Evolutionary conservation across 1,284 basidiomycete species (phyloP).

Genomic region (Cutaneotrichosporon dermatis): DNA sequence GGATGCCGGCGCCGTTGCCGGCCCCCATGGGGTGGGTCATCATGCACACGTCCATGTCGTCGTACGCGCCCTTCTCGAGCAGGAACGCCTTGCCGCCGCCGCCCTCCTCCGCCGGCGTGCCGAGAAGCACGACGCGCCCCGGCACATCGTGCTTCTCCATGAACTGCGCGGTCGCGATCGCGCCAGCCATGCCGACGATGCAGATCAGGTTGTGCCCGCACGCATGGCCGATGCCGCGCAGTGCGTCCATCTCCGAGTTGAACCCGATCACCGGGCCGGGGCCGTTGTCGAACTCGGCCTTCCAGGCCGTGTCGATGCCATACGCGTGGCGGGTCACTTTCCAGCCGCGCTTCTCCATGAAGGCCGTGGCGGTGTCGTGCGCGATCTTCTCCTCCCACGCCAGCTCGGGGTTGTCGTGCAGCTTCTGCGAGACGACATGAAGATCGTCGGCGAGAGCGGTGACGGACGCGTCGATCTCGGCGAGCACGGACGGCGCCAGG

Average conservation of each 20-base stretch:
- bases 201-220: constrained; percentile 58
- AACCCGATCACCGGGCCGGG: constrained; percentile 26
- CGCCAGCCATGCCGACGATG: constrained; percentile 41
- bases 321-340: constrained; percentile 57
- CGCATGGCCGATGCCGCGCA: constrained; percentile 34
- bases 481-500: constrained; percentile 2
- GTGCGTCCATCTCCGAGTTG: constrained; percentile 28
- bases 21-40: constrained; percentile 5
- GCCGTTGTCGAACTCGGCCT: constrained; percentile 23
- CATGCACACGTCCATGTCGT: constrained; percentile 24
- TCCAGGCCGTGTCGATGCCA: constrained; percentile 52
- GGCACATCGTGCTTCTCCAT: constrained; percentile 54
- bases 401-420: constrained; percentile 30
- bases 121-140: constrained; percentile 71
- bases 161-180: constrained; percentile 36
- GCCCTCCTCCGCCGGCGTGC: constrained; percentile 64
- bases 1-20: constrained; percentile 13
- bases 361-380: constrained; percentile 57
- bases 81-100: constrained; percentile 42
- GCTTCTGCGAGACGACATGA: constrained; percentile 12
- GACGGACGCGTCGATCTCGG: constrained; percentile 2
- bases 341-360: constrained; percentile 59
- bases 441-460: constrained; percentile 15
- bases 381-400: constrained; percentile 48
- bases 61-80: constrained; percentile 51